Conservation (phyloP, 371 early-diverging fungal genomes). For the Nematocida sp. region DNA sequence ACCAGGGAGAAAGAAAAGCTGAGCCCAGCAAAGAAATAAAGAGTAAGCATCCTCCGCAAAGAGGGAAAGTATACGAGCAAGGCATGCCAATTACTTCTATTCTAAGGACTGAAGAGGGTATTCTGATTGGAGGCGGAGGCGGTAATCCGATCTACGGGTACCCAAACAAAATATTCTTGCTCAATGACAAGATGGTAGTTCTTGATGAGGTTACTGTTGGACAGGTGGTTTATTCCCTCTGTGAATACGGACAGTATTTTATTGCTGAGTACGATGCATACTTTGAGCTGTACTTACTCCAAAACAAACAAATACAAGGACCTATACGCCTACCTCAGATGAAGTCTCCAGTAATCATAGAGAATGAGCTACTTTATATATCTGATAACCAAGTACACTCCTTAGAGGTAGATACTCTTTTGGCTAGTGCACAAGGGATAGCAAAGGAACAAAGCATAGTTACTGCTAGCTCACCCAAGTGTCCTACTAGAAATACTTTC, state of each 20-base stretch:
- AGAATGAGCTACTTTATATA: not conserved
- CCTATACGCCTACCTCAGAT: not conserved
- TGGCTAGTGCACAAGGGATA: too few species aligned
- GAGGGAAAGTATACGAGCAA: slow-evolving; percentile 11
- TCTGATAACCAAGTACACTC: not conserved
- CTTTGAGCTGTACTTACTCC: slow-evolving; percentile 6
- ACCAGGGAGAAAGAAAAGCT: too few species aligned
- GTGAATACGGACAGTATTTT: not conserved
- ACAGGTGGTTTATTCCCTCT: not conserved
- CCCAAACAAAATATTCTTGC: slow-evolving; percentile 12
- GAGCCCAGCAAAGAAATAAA: too few species aligned
- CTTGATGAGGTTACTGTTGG: not conserved
- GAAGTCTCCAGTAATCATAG: not conserved
- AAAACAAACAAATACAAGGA: slow-evolving; percentile 8
- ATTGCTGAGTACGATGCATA: not conserved
- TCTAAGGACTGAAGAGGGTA: not conserved
- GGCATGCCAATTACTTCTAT: slow-evolving; percentile 6
- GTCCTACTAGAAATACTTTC: too few species aligned
- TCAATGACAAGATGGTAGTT: not conserved
- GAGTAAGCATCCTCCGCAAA: too few species aligned
- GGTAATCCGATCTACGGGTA: slow-evolving; percentile 33
- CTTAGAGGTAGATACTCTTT: not conserved
- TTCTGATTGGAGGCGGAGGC: slow-evolving; percentile 42
- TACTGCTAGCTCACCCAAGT: too few species aligned
- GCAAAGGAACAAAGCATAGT: too few species aligned